Percentiles rank a stretch among this genome's conserved stretches.
Conservation (phyloP, 345 rosid species). For the Eucalyptus pauciflora region DNA sequence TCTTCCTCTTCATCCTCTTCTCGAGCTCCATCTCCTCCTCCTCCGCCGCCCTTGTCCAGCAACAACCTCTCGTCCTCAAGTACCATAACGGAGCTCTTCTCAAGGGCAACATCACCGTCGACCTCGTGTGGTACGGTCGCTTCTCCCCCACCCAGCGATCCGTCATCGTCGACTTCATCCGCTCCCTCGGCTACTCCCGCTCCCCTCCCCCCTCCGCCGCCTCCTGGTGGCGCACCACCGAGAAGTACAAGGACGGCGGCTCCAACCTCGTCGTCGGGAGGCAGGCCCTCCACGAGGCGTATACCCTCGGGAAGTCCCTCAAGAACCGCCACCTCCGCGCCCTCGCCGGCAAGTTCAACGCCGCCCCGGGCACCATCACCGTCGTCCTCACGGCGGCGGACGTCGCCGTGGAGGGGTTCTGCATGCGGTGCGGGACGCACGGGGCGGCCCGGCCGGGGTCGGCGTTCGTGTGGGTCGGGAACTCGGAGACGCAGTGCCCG, state of each 20-base stretch:
- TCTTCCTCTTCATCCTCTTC: not conserved
- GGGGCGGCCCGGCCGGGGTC: conserved; percentile 12
- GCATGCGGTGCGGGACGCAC: conserved; percentile 38
- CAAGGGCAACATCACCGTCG: conserved; percentile 43
- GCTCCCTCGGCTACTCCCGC: conserved; percentile 21
- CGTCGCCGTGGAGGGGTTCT: conserved; percentile 66
- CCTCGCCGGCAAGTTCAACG: conserved; percentile 31
- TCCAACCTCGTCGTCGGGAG: conserved; percentile 30
- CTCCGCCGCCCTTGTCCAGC: conserved; percentile 30
- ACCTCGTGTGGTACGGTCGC: conserved; percentile 70
- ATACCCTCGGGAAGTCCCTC: conserved; percentile 49
- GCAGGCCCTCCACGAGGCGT: conserved; percentile 44
- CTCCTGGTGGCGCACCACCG: not conserved
- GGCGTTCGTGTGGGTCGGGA: conserved; percentile 7
- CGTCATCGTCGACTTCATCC: conserved; percentile 60
- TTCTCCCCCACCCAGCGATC: conserved; percentile 57
- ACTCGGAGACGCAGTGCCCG: not conserved
- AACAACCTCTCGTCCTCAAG: conserved; percentile 53
- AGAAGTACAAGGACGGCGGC: not conserved
- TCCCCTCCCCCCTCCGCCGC: not conserved
- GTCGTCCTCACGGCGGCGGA: conserved; percentile 69
- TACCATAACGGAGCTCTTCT: conserved; percentile 46
- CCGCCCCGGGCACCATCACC: conserved; percentile 19
- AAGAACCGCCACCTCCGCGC: conserved; percentile 36
- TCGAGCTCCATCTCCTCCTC: not conserved